Base-by-base conservation (phyloP, 768 basidiomycete species). In the Pleurotus ostreatus region DNA sequence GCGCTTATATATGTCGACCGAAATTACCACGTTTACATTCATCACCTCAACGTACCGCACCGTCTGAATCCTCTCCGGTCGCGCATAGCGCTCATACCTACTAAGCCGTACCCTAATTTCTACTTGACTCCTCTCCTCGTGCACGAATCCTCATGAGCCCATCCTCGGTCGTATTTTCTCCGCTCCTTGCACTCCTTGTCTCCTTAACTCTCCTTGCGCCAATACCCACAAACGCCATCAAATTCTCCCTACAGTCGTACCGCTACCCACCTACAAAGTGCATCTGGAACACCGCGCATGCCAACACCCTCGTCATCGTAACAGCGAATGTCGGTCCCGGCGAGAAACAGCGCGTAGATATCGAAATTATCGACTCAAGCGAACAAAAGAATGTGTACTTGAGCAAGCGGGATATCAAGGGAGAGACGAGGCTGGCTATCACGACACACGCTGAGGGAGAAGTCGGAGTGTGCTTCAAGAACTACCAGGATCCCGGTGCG, bases 371-470 rank as follows among this genome's bases (percentile, higher is more conserved):
- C 49, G 96, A 98, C 71, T 92, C 92, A 16, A 86, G 86, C 44
- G 77, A 86, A 20, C 81, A 86, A 64, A 83, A 84, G 63, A 98
- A 98, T 69, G 84, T 94, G 8, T 98, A 98, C 69, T 76, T 98
- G 62, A 87, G 83, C 66, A 99, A 98, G 75, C 84, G 77, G 68
- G 84, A 84, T 39, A 89, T 99, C 65, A 89, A 86, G 55, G 92
- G 82, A 5, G 96, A 99, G 78, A 91, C 94, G 15, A 79, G 96
- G 65, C 77, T 99, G 58, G 96, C 96, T 8, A 81, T 99, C 60
- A 99, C 96, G 2, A 87, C 94, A 8, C 97, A 98, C 70, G 82
- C 85, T 34, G 91, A 95, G 46, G 95, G 92, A 4, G 93, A 99
- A 67, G 85, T 99, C 8, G 97, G 97, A 0, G 94, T 98, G 4